These are phyloP conservation scores for Rubus idaeus DNA, from an alignment of 306 rosid genomes.

Conservation along the genomic window DNA sequence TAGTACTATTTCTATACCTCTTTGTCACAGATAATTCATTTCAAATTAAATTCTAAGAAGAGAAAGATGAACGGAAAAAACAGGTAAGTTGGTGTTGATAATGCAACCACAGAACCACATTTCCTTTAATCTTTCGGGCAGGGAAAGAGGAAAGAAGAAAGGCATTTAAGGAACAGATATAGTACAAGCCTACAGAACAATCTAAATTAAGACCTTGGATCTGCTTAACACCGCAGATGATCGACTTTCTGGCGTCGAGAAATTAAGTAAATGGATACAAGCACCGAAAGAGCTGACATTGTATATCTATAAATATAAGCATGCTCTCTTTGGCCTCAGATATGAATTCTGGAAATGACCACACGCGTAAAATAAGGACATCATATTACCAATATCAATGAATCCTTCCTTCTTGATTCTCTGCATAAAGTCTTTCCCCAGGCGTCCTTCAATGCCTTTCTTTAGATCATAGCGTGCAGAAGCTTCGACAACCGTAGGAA, in stretches of 20 bases:
- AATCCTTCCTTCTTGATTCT: background rate
- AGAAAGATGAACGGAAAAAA: background rate
- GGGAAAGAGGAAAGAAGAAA: no score
- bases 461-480: conserved; percentile 40
- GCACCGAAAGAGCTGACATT: no score
- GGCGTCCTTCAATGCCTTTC: background rate
- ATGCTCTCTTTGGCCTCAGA: no score
- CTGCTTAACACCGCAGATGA: no score
- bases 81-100: background rate
- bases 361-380: background rate
- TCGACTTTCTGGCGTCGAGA: background rate
- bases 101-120: background rate
- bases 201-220: no score
- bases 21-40: background rate
- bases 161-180: background rate
- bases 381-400: conserved; percentile 44
- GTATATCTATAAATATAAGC: no score
- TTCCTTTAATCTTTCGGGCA: no score
- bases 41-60: no score
- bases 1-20: background rate
- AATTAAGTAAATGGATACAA: no score
- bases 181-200: no score
- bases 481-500: conserved; percentile 40
- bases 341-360: no score
- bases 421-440: conserved; percentile 2